These are phyloP conservation scores for Salix purpurea DNA, from an alignment of 345 rosid species.

Conservation along the genomic window DNA sequence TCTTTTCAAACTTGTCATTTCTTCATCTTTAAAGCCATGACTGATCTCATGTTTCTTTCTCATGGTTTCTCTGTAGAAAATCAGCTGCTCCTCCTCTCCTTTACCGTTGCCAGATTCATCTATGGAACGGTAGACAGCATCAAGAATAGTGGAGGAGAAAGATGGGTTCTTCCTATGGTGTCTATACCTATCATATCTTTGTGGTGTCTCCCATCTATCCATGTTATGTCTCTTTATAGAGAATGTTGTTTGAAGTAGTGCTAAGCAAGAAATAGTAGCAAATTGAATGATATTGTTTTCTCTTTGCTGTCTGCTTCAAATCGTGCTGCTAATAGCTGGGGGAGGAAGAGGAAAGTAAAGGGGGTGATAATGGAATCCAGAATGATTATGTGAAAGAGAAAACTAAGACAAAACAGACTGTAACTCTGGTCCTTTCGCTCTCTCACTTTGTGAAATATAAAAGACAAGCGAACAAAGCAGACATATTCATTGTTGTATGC, in stretches of 20 bases:
- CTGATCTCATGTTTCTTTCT: conserved; percentile 8
- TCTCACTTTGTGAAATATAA: not conserved
- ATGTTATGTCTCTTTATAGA: conserved; percentile 31
- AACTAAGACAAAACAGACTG: conserved; percentile 28
- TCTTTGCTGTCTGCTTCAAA: conserved; percentile 30
- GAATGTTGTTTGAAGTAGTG: not conserved
- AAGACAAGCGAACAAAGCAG: conserved; percentile 25
- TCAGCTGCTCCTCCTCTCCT: conserved; percentile 9
- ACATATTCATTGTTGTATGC: conserved; percentile 37
- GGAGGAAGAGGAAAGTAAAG: conserved; percentile 14
- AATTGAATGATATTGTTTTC: conserved; percentile 26
- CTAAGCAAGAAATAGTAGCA: conserved; percentile 25
- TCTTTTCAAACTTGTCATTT: conserved; percentile 6
- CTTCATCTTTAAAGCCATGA: conserved; percentile 2
- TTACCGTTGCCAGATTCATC: conserved; percentile 16
- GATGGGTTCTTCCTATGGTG: conserved; percentile 22
- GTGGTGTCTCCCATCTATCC: conserved; percentile 43
- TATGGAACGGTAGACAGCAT: conserved; percentile 30
- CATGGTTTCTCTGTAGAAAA: conserved; percentile 17
- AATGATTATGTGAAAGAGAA: conserved; percentile 10
- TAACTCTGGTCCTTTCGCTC: not conserved
- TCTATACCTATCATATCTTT: conserved; percentile 24
- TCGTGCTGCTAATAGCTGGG: conserved; percentile 18
- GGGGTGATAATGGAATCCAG: conserved; percentile 22
- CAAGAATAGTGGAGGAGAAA: conserved; percentile 34